Base-by-base conservation (phyloP, 1,284 basidiomycete genomes). In the Phenoliferia sp. region DNA sequence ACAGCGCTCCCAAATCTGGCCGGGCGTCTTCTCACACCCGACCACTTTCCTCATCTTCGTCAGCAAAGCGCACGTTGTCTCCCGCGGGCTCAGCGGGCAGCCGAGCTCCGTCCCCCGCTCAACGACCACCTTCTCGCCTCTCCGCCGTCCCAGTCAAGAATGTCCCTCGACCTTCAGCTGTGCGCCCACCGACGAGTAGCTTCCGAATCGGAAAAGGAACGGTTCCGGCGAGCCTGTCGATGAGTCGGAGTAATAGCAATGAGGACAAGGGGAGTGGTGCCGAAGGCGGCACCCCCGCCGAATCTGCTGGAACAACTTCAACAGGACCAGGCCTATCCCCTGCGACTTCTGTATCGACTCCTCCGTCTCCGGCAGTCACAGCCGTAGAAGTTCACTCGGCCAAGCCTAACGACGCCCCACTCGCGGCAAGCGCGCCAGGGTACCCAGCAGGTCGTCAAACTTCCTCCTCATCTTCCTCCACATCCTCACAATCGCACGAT, bases 161-260 rank as follows among this genome's bases (percentile, higher is more conserved):
- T 4, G 9, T 29, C 3, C 22, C 59, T 3, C 36, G 59, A 28
- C 59, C 59, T 3, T 17, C 36, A 0, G 26, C 59, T 29, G 12
- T 29, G n/a, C 62, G 57, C 28, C 32, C 61, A 5, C 62, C 68
- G 0, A 63, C 65, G 3, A 66, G 62, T 50, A 67, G 61, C 12
- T 71, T 69, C 63, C 29, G 67, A 16, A 69, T 71, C 56, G 70
- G 70, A 16, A 71, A 67, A 31, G 70, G 70, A 12, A 10, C 63
- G 0, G 35, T 67, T 0, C 70, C 67, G 1, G 12, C 55, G 1
- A 26, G 54, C 3, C 63, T 66, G 29, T 6, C 34, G 9, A 33
- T 61, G 32, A 22, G n/a, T 2, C 34, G 50, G 9, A 33, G 50
- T 4, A 33, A 54, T 4, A 61, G 56, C 34, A 3, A 7, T 26